Conservation (phyloP, 345 rosid genomes). For the Brassica napus region Da-Ae NC_063435.1:15316001-15316500, state of each 20-base stretch:
- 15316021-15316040: conserved; percentile 7
- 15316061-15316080: not conserved
- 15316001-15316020: conserved; percentile 72
- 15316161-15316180: conserved; percentile 69
- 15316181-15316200: conserved; percentile 49
- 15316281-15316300: too few relatives aligned
- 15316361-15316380: conserved; percentile 71
- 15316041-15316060: not conserved
- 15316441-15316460: conserved; percentile 85
- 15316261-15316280: not conserved
- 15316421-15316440: conserved; percentile 86
- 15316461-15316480: conserved; percentile 89
- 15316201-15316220: conserved; percentile 19
- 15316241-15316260: not conserved
- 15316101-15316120: conserved; percentile 67
- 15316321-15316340: conserved; percentile 45
- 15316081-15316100: conserved; percentile 10
- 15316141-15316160: conserved; percentile 68
- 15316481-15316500: conserved; percentile 3
- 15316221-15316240: not conserved
- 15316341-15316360: conserved; percentile 67
- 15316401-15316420: conserved; percentile 69
- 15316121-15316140: conserved; percentile 73
- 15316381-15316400: conserved; percentile 71
- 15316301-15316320: not conserved